phyloP scores from a whole-genome alignment of 78 protist species.

The Dictyostelium brefeldianum region DNA sequence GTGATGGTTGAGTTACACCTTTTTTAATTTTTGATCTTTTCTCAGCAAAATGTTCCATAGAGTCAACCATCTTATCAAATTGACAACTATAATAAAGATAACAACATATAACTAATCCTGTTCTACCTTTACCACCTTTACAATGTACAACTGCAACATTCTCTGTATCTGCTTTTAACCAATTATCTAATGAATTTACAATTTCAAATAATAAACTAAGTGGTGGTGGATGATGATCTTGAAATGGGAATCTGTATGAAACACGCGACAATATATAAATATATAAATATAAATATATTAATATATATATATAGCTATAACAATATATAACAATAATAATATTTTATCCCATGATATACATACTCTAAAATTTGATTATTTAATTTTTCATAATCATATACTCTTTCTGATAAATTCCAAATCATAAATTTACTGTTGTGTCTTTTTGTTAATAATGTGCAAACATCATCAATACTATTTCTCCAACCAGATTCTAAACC shows the following conservation, averaged over 20 bases:
- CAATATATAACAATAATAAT: no score
- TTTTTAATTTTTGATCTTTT: slow-evolving; percentile 41
- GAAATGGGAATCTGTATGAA: slow-evolving; percentile 64
- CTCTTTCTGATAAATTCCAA: slow-evolving; percentile 77
- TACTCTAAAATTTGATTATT: slow-evolving; percentile 82
- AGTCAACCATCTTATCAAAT: slow-evolving; percentile 44
- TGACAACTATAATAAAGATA: slow-evolving; percentile 75
- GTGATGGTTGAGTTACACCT: slow-evolving; percentile 85
- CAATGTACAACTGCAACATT: slow-evolving; percentile 94
- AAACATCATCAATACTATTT: slow-evolving; percentile 80
- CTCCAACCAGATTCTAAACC: slow-evolving; percentile 78
- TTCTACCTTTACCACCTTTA: slow-evolving; percentile 87
- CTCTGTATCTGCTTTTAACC: slow-evolving; percentile 66
- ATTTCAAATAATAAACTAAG: slow-evolving; percentile 82
- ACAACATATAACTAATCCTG: slow-evolving; percentile 71
- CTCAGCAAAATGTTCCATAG: slow-evolving; percentile 66
- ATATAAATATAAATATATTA: neutral
- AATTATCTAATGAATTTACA: slow-evolving; percentile 65
- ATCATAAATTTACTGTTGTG: slow-evolving; percentile 78
- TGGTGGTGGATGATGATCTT: slow-evolving; percentile 96
- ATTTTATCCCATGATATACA: no score
- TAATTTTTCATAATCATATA: slow-evolving; percentile 67
- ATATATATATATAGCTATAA: neutral
- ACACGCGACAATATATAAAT: neutral
- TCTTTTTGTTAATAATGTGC: slow-evolving; percentile 27